Evolutionary conservation across 371 early-diverging fungal species (phyloP).

Genomic region (Parasitella parasitica): DNA sequence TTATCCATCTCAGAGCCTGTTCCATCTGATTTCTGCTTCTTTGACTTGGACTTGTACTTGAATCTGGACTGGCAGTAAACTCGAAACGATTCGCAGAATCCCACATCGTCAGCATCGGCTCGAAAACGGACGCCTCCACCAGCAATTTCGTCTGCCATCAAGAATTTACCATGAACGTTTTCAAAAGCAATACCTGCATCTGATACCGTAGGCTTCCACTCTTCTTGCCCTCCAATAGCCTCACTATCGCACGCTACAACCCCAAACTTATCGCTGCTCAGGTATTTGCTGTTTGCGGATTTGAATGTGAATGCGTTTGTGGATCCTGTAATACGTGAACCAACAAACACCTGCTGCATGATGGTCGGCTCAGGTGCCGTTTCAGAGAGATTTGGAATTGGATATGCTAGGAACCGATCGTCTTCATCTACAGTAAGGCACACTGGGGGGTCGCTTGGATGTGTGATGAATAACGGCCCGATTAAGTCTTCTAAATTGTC

Average conservation of each 20-base stretch:
- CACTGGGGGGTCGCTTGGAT: constrained; percentile 66
- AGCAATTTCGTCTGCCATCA: constrained; percentile 66
- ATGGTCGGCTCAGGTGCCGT: constrained; percentile 57
- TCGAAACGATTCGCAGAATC: constrained; percentile 72
- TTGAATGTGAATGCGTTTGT: constrained; percentile 61
- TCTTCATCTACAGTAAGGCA: constrained; percentile 58
- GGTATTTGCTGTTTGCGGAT: constrained; percentile 66
- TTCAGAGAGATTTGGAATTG: constrained; percentile 34
- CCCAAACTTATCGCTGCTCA: constrained; percentile 83
- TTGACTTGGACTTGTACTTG: constrained; percentile 43
- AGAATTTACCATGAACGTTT: constrained; percentile 57
- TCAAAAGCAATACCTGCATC: constrained; percentile 77
- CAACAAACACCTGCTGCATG: constrained; percentile 75
- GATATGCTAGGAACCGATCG: constrained; percentile 49
- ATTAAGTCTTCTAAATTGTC: constrained; percentile 63
- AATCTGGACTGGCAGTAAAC: constrained; percentile 71
- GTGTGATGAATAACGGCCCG: constrained; percentile 72
- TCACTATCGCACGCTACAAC: constrained; percentile 69
- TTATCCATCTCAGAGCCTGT: constrained; percentile 33
- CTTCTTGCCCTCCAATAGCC: constrained; percentile 81
- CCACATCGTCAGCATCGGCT: constrained; percentile 73
- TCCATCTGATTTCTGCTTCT: constrained; percentile 32
- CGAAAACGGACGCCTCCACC: constrained; percentile 58
- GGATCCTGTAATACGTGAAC: constrained; percentile 55
- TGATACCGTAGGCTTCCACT: constrained; percentile 70